phyloP scores from a whole-genome alignment of 805 yeast genomes.

The Candida tibetensis region DNA sequence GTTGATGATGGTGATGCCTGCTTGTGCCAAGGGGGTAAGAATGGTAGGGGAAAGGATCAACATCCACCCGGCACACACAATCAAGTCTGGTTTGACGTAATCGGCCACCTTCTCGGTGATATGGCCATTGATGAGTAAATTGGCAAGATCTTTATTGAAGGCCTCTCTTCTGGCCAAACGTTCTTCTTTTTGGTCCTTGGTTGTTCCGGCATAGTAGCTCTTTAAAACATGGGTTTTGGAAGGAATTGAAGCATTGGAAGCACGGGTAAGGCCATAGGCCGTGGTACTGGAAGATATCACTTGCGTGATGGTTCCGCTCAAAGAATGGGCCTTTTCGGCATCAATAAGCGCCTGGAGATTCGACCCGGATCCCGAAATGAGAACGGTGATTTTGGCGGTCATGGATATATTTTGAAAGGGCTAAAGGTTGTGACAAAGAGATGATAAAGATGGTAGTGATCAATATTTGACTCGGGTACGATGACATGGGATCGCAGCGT shows the following conservation, averaged over 20 bases:
- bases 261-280: constrained; percentile 89
- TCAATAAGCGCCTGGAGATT: constrained; percentile 93
- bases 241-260: constrained; percentile 66
- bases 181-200: constrained; percentile 61
- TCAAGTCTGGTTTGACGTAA: constrained; percentile 66
- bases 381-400: constrained; percentile 52
- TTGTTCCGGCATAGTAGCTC: constrained; percentile 67
- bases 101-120: constrained; percentile 15
- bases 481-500: too few species aligned
- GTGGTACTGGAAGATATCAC: constrained; percentile 82
- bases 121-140: constrained; percentile 53
- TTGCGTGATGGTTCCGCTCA: constrained; percentile 49
- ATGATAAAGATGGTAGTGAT: not conserved
- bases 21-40: constrained; percentile 58
- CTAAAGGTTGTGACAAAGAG: constrained; percentile 1
- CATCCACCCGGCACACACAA: constrained; percentile 99
- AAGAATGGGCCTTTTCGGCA: constrained; percentile 45
- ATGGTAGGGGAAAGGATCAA: constrained; percentile 80
- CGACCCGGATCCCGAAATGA: constrained; percentile 95
- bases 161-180: constrained; percentile 61
- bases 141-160: constrained; percentile 79
- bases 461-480: constrained; percentile 14
- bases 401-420: too few species aligned
- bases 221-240: constrained; percentile 70
- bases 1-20: constrained; percentile 76